Evolutionary conservation across 768 basidiomycete species (phyloP).

Genomic region (Collybiopsis confluens): DNA sequence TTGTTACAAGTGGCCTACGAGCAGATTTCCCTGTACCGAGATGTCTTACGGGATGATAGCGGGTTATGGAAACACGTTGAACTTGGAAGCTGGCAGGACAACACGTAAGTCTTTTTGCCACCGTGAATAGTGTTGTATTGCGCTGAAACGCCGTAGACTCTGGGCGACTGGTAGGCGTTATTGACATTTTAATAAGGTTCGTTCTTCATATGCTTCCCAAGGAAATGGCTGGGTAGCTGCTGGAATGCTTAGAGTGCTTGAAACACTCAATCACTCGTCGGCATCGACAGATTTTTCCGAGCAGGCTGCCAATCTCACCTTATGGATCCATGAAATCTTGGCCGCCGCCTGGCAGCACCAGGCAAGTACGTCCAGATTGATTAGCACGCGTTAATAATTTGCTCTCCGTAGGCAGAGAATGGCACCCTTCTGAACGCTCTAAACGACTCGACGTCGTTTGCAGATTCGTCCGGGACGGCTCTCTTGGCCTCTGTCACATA

Average conservation of each 20-base stretch:
- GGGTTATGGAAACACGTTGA: slow-evolving; percentile 57
- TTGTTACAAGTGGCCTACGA: slow-evolving; percentile 49
- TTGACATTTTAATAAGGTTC: not conserved
- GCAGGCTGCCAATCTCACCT: slow-evolving; percentile 39
- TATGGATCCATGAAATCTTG: slow-evolving; percentile 55
- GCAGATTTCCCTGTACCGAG: slow-evolving; percentile 54
- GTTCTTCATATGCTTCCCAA: slow-evolving; percentile 12
- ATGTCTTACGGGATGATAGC: slow-evolving; percentile 41
- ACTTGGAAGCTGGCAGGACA: slow-evolving; percentile 41
- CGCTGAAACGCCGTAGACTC: slow-evolving; percentile 20
- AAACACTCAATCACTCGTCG: slow-evolving; percentile 46
- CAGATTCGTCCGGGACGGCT: slow-evolving; percentile 52
- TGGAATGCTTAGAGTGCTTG: slow-evolving; percentile 57
- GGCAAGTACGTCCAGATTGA: slow-evolving; percentile 21
- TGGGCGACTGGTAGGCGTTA: slow-evolving; percentile 49
- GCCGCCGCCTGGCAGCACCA: slow-evolving; percentile 38
- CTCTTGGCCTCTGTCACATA: slow-evolving; percentile 54
- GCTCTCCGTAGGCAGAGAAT: slow-evolving; percentile 27
- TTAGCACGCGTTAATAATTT: not conserved
- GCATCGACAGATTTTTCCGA: slow-evolving; percentile 28
- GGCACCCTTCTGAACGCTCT: slow-evolving; percentile 52
- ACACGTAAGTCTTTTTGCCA: slow-evolving; percentile 16
- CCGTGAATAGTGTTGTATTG: too few relatives aligned
- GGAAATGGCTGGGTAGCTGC: slow-evolving; percentile 68
- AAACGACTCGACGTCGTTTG: slow-evolving; percentile 44